Conservation (phyloP, 2,329 filamentous ascomycete genomes). For the Xylariaceae sp. region DNA sequence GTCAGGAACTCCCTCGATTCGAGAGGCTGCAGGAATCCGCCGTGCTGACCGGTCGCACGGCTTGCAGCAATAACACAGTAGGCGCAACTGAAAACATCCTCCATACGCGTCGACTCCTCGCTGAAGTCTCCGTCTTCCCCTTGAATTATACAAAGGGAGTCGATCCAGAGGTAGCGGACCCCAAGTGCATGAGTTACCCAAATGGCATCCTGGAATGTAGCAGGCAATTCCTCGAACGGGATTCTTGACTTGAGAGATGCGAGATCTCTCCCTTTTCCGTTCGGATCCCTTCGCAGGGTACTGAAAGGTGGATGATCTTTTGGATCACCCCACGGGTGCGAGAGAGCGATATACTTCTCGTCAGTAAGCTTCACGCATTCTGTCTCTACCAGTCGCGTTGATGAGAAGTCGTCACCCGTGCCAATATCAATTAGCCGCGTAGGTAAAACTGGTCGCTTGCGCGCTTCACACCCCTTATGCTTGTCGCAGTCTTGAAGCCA, state of each 20-base stretch:
- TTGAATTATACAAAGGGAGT: slow-evolving; percentile 18
- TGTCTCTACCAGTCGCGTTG: slow-evolving; percentile 10
- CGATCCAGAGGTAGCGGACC: slow-evolving; percentile 16
- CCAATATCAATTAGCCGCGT: slow-evolving; percentile 16
- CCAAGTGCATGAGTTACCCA: slow-evolving; percentile 1
- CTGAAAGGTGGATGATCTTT: slow-evolving; percentile 2
- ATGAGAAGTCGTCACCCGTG: not conserved
- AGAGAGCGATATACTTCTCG: slow-evolving; percentile 17
- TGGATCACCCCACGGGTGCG: slow-evolving; percentile 23
- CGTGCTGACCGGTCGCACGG: slow-evolving; percentile 7
- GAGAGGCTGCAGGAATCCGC: slow-evolving; percentile 23
- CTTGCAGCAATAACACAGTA: slow-evolving; percentile 28
- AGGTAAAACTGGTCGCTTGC: not conserved
- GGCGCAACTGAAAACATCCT: slow-evolving; percentile 25
- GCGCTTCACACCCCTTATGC: not conserved
- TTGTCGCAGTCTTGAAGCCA: slow-evolving; percentile 12
- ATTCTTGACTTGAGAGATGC: slow-evolving; percentile 12
- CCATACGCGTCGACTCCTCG: slow-evolving; percentile 24
- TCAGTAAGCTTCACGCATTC: not conserved
- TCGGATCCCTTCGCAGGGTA: not conserved
- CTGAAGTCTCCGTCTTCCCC: slow-evolving; percentile 22
- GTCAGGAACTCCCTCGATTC: slow-evolving; percentile 1
- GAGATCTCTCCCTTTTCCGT: slow-evolving; percentile 10
- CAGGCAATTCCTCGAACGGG: not conserved
- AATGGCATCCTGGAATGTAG: slow-evolving; percentile 16